These are phyloP conservation scores for Exserohilum rostratum DNA, from an alignment of 2,329 filamentous ascomycete species.

Conservation along the genomic window DNA sequence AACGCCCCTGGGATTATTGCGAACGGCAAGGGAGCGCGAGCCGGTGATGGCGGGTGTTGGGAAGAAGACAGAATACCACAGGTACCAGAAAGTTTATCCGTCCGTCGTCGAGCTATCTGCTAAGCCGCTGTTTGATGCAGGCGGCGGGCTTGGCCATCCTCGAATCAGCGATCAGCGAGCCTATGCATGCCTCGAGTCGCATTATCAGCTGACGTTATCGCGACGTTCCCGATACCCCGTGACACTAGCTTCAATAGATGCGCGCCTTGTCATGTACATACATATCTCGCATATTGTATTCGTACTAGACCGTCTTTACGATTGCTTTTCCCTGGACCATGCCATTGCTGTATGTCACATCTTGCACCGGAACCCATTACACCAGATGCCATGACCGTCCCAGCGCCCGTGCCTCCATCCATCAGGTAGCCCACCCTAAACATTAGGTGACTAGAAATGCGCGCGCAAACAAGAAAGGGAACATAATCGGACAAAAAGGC, in stretches of 20 bases:
- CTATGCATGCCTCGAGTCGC: conserved; percentile 1
- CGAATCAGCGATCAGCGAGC: conserved; percentile 13
- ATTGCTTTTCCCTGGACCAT: conserved; percentile 18
- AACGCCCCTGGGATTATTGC: conserved; percentile 3
- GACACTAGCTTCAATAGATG: background rate
- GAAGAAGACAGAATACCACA: conserved; percentile 6
- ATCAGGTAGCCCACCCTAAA: conserved; percentile 38
- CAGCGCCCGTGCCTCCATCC: conserved; percentile 22
- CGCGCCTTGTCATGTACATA: background rate
- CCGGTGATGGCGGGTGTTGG: background rate
- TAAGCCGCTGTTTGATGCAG: conserved; percentile 16
- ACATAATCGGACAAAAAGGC: conserved; percentile 26
- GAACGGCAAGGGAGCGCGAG: background rate
- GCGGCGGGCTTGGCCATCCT: conserved; percentile 2
- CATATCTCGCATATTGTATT: conserved; percentile 16
- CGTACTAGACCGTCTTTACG: conserved; percentile 13
- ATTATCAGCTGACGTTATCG: conserved; percentile 35
- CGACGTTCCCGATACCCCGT: conserved; percentile 5
- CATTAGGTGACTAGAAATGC: conserved; percentile 33
- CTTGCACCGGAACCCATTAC: conserved; percentile 26
- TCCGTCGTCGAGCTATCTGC: conserved; percentile 13
- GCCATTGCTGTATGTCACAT: conserved; percentile 21
- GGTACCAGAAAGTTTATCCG: conserved; percentile 7
- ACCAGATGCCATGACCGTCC: conserved; percentile 21
- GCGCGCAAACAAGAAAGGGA: conserved; percentile 32